Evolutionary conservation across 768 basidiomycete species (phyloP), one percentile per base, ranked within the genome.

Genomic region (Cubamyces sp.): DNA sequence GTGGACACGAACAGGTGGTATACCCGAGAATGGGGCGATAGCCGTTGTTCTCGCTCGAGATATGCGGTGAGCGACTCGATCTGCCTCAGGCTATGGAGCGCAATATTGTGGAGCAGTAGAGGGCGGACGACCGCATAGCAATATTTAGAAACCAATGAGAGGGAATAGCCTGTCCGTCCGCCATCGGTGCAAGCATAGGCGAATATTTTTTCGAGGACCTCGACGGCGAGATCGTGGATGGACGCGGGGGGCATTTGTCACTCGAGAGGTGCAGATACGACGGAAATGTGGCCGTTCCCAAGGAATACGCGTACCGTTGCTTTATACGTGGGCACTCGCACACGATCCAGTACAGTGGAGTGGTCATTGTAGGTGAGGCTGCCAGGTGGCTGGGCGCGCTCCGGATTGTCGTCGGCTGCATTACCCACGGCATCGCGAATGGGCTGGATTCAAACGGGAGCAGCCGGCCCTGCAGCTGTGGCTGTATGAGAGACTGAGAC

Each of bases 151-250:
- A 71, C 70, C 18, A 66, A 66, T 0, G 72, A 61, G 16, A 75
- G 66, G 15, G 73, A 66, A 39, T 68, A 69, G 3, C 66, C 73
- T 5, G 70, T 68, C 19, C n/a, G 63, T 0, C 73, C 74, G 45
- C 69, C 73, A 55, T 73, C 74, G 5, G 66, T 64, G 54, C 74
- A 74, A 8, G 73, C 74, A 3, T 67, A 46, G 12, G 62, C 42
- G 55, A 69, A 68, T 18, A 74, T 71, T 23, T 67, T 65, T 9
- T 62, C 50, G 56, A 67, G 69, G 8, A 73, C 56, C 53, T 74
- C 72, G 11, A 66, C 42, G 1, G 74, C 71, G 41, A 64, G 50
- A 41, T 59, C 58, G 15, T 43, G n/a, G 11, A 59, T 46, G 14
- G 49, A 59, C n/a, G 57, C 42, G 34, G 54, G 3, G 16, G 39